phyloP scores from a whole-genome alignment of 1,284 basidiomycete genomes.

The Trametes pubescens region DNA sequence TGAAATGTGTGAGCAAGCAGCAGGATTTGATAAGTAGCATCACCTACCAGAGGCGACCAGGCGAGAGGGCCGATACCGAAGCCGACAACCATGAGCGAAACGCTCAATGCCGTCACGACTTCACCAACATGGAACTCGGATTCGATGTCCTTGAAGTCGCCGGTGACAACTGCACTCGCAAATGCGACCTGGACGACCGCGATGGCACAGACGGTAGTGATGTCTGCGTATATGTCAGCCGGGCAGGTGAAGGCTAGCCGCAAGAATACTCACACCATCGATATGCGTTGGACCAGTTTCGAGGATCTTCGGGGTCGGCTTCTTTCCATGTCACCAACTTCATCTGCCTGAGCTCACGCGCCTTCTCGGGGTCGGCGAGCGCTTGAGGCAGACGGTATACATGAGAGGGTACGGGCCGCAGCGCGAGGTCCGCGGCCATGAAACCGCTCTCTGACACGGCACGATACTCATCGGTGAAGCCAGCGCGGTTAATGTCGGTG shows the following conservation, averaged over 20 bases:
- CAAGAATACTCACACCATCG: constrained; percentile 55
- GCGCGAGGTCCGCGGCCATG: constrained; percentile 38
- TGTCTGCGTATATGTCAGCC: constrained; percentile 44
- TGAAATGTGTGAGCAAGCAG: constrained; percentile 1
- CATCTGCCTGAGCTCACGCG: constrained; percentile 40
- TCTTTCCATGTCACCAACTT: constrained; percentile 45
- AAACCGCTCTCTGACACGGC: constrained; percentile 39
- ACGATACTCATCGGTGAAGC: constrained; percentile 47
- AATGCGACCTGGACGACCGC: constrained; percentile 56
- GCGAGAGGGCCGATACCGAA: constrained; percentile 58
- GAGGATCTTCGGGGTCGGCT: constrained; percentile 68
- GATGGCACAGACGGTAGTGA: constrained; percentile 37
- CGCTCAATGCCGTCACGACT: constrained; percentile 53
- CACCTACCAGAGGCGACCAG: constrained; percentile 45
- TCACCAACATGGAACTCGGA: constrained; percentile 56
- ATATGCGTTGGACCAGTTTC: constrained; percentile 59
- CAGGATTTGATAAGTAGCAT: constrained; percentile 32
- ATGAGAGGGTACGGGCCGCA: constrained; percentile 43
- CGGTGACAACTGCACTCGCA: constrained; percentile 64
- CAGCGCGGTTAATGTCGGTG: constrained; percentile 40
- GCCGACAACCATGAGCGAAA: constrained; percentile 61
- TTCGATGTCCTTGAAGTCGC: constrained; percentile 50
- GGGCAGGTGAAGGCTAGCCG: constrained; percentile 42
- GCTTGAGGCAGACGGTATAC: constrained; percentile 37
- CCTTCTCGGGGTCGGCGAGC: constrained; percentile 46